A percentile compares a stretch with the other conserved stretches of the same genome.
Conservation (phyloP, 2,329 filamentous ascomycete species). For the Phaeosphaeriaceae sp. region DNA sequence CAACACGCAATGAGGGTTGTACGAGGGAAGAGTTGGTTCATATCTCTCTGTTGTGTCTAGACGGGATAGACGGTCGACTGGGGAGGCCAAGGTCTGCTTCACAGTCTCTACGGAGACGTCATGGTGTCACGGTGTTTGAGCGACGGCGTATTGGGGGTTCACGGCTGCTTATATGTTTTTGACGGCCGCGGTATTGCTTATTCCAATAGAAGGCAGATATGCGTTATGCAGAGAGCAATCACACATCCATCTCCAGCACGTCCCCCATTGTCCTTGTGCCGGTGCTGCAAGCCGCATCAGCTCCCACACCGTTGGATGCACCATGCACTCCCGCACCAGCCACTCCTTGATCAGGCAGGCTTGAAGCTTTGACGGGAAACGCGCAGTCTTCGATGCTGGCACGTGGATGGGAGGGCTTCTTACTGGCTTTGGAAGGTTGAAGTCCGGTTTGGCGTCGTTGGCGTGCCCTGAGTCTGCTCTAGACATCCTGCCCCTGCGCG, state of each 20-base stretch:
- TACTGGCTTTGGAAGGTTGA: conserved; percentile 36
- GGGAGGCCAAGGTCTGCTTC: conserved; percentile 6
- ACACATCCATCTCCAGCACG: not conserved
- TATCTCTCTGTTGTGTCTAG: conserved; percentile 14
- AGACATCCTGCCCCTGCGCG: not conserved
- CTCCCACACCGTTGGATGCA: conserved; percentile 20
- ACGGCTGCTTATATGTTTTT: conserved; percentile 1
- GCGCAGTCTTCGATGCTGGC: conserved; percentile 36
- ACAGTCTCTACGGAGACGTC: conserved; percentile 14
- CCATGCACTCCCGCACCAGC: conserved; percentile 29
- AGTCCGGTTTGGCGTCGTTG: conserved; percentile 9
- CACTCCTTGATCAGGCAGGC: conserved; percentile 43
- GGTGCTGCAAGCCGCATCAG: not conserved
- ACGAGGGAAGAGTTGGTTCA: not conserved
- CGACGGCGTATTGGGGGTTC: conserved; percentile 34
- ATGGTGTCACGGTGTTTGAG: conserved; percentile 37
- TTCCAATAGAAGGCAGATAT: conserved; percentile 4
- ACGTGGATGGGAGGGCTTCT: conserved; percentile 17
- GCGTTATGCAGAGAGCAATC: not conserved
- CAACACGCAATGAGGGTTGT: not conserved
- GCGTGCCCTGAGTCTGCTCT: not conserved
- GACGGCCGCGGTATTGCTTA: conserved; percentile 4
- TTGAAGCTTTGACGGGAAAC: conserved; percentile 41
- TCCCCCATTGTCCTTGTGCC: not conserved
- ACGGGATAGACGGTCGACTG: conserved; percentile 24